Evolutionary conservation across 1,139 yeast genomes (phyloP), one percentile per base, ranked within the genome.

Genomic region (Blastobotrys buckinghamii): DNA sequence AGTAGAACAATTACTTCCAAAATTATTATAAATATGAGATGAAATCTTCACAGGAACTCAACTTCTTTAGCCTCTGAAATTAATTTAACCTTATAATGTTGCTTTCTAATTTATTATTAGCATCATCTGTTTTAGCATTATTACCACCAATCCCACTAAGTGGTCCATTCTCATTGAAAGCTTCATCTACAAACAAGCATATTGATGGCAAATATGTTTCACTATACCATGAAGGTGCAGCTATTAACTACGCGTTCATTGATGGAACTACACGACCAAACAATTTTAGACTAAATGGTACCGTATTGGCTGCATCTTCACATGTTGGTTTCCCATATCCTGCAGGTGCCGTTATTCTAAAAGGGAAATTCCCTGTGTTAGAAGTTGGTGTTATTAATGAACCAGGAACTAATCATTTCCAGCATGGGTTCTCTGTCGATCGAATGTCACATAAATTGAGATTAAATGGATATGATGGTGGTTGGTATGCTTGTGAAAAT

Each of bases 191-290:
- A 19, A 33, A 37, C 13, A 22, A 24, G 8, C 8, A 49, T 3
- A 34, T 64, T 30, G 45, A 61, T 52, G 68, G 67, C 20, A 47
- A 58, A 29, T 70, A 68, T 34, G 51, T 74, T 39, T 50, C 57
- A 41, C 53, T 66, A 15, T 49, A 50, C 32, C 80, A 75, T 58
- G 78, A 73, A 62, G 81, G 81, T 61, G 81, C 81, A 33, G 81
- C 75, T 50, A 61, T 74, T 54, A 67, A 71, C 64, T 74, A 71
- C 59, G 59, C 70, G 41, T 68, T 70, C 58, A 33, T 33, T 13
- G 17, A 32, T 9, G 30, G 10, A 16, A 42, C 30, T 22, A 22
- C 24, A 22, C 32, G 32, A 22, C 6, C 13, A 12, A 17, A 19
- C n/a, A 32, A 17, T 26, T 42, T 42, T 27, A 39, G 33, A 16